Base-by-base conservation (phyloP, 2,329 filamentous ascomycete genomes). In the Tolypocladium sp. region DNA sequence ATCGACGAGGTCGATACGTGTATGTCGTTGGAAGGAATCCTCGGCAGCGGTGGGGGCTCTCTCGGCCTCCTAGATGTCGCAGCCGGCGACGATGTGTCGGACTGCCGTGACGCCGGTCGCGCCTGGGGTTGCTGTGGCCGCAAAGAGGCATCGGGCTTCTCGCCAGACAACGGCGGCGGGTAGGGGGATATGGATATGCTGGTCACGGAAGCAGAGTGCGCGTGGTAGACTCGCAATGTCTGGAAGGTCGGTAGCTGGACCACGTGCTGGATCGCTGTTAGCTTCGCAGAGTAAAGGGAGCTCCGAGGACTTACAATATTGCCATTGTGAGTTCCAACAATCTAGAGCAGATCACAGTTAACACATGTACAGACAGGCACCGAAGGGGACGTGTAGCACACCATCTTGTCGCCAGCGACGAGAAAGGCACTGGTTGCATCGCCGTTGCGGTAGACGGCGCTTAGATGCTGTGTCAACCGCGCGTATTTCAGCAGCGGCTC, bases 371-470 rank as follows among this genome's bases (percentile, higher is more conserved):
- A 57, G 6, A 49, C 56, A 61, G 63, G 52, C 72, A 63, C 57
- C 57, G 51, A 37, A 55, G 35, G 40, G 58, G 33, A 25, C n/a
- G 17, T 33, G 37, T 17, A 37, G 46, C 79, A 67, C 80, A 93
- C 91, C 93, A 97, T 96, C 78, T 97, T 97, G 79, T 99, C 93
- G 57, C 93, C 93, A 46, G 90, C 90, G 56, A 96, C 91, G 56
- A 95, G 77, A 71, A 96, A 96, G 10, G 90, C 80, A 73, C 92
- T 97, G 33, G 93, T 97, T 66, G 92, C 91, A 81, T 99, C 94
- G 66, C 91, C 92, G 76, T 96, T 96, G 60, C 92, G 87, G 76
- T 99, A 99, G 40, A 97, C 84, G 51, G 88, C 79, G 33, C 83
- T 85, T 62, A 99, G 77, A 67, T 88, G 87, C 61, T 87, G 88